Conservation (phyloP, 805 yeast genomes). For the Kluyveromyces dobzhanskii region DNA sequence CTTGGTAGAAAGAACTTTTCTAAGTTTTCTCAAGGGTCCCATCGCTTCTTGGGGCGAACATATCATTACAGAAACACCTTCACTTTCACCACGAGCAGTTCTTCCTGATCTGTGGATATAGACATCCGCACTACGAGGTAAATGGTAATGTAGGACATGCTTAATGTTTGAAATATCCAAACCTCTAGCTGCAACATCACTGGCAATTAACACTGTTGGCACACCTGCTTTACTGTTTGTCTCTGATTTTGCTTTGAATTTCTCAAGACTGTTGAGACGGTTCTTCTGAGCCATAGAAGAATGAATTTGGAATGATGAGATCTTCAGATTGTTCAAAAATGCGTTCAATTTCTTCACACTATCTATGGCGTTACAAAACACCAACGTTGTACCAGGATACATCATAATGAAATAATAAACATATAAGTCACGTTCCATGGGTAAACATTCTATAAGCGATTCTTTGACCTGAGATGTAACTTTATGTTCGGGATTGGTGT, state of each 20-base stretch:
- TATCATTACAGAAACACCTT: conserved; percentile 91
- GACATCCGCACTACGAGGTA: conserved; percentile 90
- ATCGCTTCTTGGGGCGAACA: conserved; percentile 92
- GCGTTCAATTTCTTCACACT: conserved; percentile 83
- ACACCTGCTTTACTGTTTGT: conserved; percentile 34
- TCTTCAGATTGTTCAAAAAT: conserved; percentile 56
- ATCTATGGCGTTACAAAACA: conserved; percentile 93
- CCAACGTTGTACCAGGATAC: conserved; percentile 84
- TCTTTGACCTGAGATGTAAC: conserved; percentile 73
- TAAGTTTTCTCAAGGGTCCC: conserved; percentile 73
- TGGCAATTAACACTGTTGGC: conserved; percentile 71
- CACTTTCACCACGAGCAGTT: conserved; percentile 91
- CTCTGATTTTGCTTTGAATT: conserved; percentile 50
- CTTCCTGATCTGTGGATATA: conserved; percentile 96
- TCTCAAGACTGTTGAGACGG: conserved; percentile 76
- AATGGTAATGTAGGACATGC: conserved; percentile 92
- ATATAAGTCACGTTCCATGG: conserved; percentile 82
- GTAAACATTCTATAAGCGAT: conserved; percentile 84
- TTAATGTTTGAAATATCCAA: conserved; percentile 84
- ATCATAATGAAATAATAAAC: conserved; percentile 77
- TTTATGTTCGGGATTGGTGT: conserved; percentile 77
- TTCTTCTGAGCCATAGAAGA: conserved; percentile 95
- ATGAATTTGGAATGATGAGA: conserved; percentile 71
- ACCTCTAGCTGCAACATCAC: conserved; percentile 98
- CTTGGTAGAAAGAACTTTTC: conserved; percentile 43